A percentile compares a stretch with the other conserved stretches of the same genome.
Evolutionary conservation across 257 asterid genomes (phyloP).

Genomic region (Osmanthus fragrans): DNA sequence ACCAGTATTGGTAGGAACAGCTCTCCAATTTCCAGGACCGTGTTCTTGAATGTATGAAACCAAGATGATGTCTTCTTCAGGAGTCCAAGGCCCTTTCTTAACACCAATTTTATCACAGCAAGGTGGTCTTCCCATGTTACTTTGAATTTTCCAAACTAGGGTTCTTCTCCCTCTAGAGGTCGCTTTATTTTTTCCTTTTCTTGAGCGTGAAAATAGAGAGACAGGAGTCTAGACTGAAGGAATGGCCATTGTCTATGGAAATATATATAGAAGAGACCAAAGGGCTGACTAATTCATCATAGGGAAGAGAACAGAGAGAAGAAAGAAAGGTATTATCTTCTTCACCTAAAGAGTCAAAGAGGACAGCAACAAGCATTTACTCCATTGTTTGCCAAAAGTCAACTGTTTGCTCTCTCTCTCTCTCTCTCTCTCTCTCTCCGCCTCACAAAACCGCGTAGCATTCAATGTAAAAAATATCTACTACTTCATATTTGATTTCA

Average conservation of each 20-base stretch:
- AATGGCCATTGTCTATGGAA: slow-evolving; percentile 35
- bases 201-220: slow-evolving; percentile 22
- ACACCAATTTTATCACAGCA: slow-evolving; percentile 64
- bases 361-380: slow-evolving; percentile 69
- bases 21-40: slow-evolving; percentile 77
- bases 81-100: slow-evolving; percentile 83
- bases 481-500: not conserved
- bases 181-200: not conserved
- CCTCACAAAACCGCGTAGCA: slow-evolving; percentile 56
- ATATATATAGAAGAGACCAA: slow-evolving; percentile 46
- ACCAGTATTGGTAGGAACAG: slow-evolving; percentile 79
- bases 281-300: slow-evolving; percentile 40
- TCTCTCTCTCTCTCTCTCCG: slow-evolving; percentile 5
- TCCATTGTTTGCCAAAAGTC: slow-evolving; percentile 56
- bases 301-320: slow-evolving; percentile 23
- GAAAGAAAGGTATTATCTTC: slow-evolving; percentile 17
- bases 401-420: slow-evolving; percentile 23
- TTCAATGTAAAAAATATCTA: slow-evolving; percentile 36
- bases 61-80: slow-evolving; percentile 69
- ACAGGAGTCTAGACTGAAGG: slow-evolving; percentile 38
- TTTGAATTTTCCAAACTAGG: not conserved
- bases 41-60: slow-evolving; percentile 77
- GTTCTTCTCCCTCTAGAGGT: not conserved
- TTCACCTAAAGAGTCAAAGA: slow-evolving; percentile 51
- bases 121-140: slow-evolving; percentile 67